Evolutionary conservation across 441 rosid species (phyloP).

Genomic region (Geranium incanum): DNA sequence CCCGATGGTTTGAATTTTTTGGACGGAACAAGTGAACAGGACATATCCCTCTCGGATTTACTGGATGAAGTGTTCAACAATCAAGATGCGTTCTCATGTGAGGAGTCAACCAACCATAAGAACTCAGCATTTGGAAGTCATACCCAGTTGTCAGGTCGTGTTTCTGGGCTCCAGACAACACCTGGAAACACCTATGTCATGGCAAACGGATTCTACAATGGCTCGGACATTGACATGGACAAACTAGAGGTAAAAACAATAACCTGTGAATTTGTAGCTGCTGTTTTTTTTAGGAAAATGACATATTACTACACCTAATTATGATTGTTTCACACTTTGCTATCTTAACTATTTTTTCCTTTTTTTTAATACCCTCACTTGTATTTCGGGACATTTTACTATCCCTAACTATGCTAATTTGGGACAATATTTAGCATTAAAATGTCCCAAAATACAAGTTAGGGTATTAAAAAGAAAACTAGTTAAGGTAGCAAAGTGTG

Average conservation of each 20-base stretch:
- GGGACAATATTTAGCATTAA: too few species aligned
- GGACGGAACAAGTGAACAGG: constrained; percentile 48
- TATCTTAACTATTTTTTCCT: too few species aligned
- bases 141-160: constrained; percentile 24
- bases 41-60: constrained; percentile 41
- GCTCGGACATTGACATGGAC: constrained; percentile 26
- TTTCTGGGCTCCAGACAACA: constrained; percentile 10
- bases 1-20: constrained; percentile 35
- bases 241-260: constrained; percentile 37
- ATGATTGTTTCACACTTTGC: background rate
- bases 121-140: constrained; percentile 24
- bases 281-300: too few species aligned
- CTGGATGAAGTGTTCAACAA: constrained; percentile 44
- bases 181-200: constrained; percentile 13
- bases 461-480: too few species aligned
- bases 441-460: too few species aligned
- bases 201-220: constrained; percentile 18
- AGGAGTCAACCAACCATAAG: constrained; percentile 35
- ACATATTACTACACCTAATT: too few species aligned
- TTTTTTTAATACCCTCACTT: too few species aligned
- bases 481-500: too few species aligned
- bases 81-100: constrained; percentile 38
- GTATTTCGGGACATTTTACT: too few species aligned
- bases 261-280: background rate
- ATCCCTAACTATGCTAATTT: too few species aligned